Evolutionary conservation across 23 red algal genomes (phyloP), one percentile per base, ranked within the genome.

Genomic region (Gracilaria domingensis): DNA sequence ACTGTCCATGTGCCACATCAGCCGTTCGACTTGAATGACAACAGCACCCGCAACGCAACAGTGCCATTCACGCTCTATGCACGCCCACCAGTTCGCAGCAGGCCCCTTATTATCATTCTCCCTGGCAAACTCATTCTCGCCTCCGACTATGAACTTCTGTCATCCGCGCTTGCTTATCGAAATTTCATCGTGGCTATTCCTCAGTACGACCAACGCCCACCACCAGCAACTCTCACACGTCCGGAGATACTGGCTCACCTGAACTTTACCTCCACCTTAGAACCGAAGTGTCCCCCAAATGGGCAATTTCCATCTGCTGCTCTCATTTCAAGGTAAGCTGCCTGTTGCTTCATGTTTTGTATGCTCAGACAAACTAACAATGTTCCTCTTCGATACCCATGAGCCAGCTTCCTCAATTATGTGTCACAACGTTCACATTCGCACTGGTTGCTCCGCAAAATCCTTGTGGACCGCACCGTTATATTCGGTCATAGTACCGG

Each of bases 51-150:
- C 14, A 40, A 7, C 69, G 21, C 37, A 40, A 44, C 37, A 25
- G 69, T 75, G 69, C 37, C 69, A n/a, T 75, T 75, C 69, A 75
- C 33, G 33, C 69, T 75, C 8, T 75, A 40, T 23, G 35, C 37
- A 2, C 35, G 39, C 18, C 34, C 1, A 6, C 69, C 69, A 21
- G 35, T 75, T 45, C 69, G 69, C 35, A 44, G 35, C 35, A 75
- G 69, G 35, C 69, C 69, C 37, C 69, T 75, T 7, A 26, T 75
- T 21, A n/a, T 44, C 39, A 2, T 75, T 40, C 69, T 75, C 14
- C 69, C 69, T 1, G 69, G 69, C 3, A 36, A 5, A 3, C n/a
- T 75, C 2, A 32, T 75, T 40, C 69, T 75, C 17, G 37, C 69
- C 14, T 40, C 37, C 36, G 35, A 75, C 36, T 75, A 75, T 18